Conservation (phyloP, 148 eudicot species). For the Silene uniflora region DNA sequence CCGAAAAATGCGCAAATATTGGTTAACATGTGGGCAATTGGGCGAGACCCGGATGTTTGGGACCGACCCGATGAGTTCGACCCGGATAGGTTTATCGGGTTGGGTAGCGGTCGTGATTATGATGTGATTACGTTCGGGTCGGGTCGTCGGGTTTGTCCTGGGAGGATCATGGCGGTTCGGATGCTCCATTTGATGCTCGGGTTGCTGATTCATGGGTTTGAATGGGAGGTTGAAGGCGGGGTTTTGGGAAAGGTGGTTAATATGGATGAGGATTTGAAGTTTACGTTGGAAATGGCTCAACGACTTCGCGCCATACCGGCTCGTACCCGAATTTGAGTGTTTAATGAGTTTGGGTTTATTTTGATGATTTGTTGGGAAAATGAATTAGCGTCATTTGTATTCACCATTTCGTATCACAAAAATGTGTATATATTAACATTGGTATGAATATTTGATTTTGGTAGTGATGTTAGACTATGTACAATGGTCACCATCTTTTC, state of each 20-base stretch:
- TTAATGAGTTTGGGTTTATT: no score
- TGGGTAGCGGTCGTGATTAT: slow-evolving; percentile 9
- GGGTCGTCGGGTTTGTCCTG: slow-evolving; percentile 19
- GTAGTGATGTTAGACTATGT: no score
- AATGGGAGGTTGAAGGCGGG: slow-evolving; percentile 18
- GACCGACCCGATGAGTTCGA: slow-evolving; percentile 6
- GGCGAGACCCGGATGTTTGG: slow-evolving; percentile 6
- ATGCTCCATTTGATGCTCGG: slow-evolving; percentile 20
- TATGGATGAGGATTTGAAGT: slow-evolving; percentile 14
- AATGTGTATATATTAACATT: no score
- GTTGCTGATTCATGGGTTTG: slow-evolving; percentile 13
- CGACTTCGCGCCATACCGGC: background rate
- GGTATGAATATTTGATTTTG: no score
- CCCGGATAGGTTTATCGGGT: slow-evolving; percentile 15
- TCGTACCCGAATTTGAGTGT: background rate
- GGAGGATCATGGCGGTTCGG: slow-evolving; percentile 17
- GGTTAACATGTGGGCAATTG: slow-evolving; percentile 16
- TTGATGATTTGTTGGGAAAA: no score
- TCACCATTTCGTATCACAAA: no score
- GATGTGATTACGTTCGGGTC: slow-evolving; percentile 19
- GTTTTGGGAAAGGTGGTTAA: background rate
- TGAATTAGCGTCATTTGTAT: no score
- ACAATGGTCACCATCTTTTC: no score
- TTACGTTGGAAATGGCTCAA: slow-evolving; percentile 14
- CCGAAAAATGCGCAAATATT: slow-evolving; percentile 19